Percentiles rank a stretch among this genome's conserved stretches.
These are phyloP conservation scores for Dendrobium huoshanense DNA, from an alignment of 106 monocot species.

Conservation along the genomic window DNA sequence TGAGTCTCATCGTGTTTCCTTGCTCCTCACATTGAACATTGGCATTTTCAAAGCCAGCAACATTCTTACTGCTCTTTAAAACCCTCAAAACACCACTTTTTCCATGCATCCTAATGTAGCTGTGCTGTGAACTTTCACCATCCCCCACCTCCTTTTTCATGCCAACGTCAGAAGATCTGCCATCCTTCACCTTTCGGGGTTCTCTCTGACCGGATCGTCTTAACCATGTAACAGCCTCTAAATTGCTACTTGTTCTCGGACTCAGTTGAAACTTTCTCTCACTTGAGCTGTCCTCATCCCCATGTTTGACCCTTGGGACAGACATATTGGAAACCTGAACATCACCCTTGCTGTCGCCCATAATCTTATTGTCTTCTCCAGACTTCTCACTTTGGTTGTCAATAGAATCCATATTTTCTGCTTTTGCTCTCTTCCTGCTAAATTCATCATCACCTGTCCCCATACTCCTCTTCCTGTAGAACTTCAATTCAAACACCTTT, in stretches of 20 bases:
- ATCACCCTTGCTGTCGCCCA: neutral
- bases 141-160: neutral
- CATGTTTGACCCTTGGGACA: neutral
- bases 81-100: neutral
- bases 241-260: neutral
- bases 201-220: neutral
- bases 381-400: neutral
- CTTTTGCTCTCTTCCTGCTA: conserved; percentile 2
- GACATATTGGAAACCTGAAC: neutral
- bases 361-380: neutral
- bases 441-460: neutral
- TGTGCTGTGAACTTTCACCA: conserved; percentile 1
- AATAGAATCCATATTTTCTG: neutral
- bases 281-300: neutral
- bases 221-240: neutral
- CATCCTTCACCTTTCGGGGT: conserved; percentile 1
- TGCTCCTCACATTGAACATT: neutral
- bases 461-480: neutral
- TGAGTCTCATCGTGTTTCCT: too few species aligned
- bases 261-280: neutral
- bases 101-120: neutral
- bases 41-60: neutral
- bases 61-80: neutral
- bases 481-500: neutral
- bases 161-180: neutral